Evolutionary conservation across 169 alveolate species (phyloP), one percentile per base, ranked within the genome.

Genomic region (Cryptosporidium viatorum): DNA sequence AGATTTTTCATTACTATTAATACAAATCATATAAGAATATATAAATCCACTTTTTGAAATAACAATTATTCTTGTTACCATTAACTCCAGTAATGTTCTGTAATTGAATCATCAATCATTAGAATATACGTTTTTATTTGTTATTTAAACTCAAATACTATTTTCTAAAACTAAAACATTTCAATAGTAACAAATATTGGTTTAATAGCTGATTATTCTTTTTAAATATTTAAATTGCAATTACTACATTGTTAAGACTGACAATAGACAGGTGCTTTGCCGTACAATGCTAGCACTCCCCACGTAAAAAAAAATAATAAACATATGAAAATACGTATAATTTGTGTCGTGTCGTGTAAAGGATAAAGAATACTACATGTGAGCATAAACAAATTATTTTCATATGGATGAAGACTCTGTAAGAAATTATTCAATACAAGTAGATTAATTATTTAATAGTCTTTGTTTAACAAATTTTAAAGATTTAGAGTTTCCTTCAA

Each of bases 281-380:
- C 89, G 89, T 80, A 62, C 50, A 21, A 67, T 39, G 41, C 58
- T 52, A 70, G 6, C 68, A 80, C 89, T 39, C 89, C 89, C 89
- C 89, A 80, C 89, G 89, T 80, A 55, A 80, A 29, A 41, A 33
- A 80, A 31, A 31, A 41, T 10, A 74, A 59, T 14, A 12, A 80
- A 55, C 18, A 55, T 21, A 60, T 8, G 45, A 48, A 62, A 59
- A 55, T 73, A 73, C 86, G 86, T 73, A 73, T 29, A 59, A 55
- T 37, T 65, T 51, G 70, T 73, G 89, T 80, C 80, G 73, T 65
- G 89, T 80, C 89, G 89, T 80, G 75, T 80, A 80, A 80, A 41
- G 75, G 89, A 62, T 80, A 59, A 43, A 73, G 50, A 55, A 23
- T 33, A 73, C 33, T 62, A 65, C 89, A 80, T 80, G 89, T 80